Conservation (phyloP, 2,329 filamentous ascomycete species). For the Penicillium janthinellum region DNA sequence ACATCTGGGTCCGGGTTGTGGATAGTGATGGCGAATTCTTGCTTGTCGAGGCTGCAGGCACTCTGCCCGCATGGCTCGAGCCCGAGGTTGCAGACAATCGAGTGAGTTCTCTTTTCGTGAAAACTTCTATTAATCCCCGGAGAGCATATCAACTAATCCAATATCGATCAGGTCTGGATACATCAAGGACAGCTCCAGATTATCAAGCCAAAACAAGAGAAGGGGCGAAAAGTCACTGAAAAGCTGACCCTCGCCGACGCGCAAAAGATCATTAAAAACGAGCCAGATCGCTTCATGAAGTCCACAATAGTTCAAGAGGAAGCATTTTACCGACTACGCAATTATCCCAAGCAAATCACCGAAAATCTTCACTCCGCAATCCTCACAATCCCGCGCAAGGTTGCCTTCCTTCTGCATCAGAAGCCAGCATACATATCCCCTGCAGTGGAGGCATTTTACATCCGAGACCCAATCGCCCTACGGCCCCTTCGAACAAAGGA, state of each 20-base stretch:
- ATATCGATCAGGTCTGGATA: constrained; percentile 70
- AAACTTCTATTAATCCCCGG: background rate
- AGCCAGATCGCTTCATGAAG: constrained; percentile 63
- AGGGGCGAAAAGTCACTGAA: constrained; percentile 38
- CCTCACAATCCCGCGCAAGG: constrained; percentile 74
- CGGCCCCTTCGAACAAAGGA: constrained; percentile 65
- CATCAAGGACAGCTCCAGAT: constrained; percentile 74
- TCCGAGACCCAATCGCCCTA: constrained; percentile 77
- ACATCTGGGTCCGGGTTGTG: constrained; percentile 78
- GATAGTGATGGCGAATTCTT: constrained; percentile 96
- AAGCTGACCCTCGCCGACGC: constrained; percentile 67
- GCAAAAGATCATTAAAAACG: constrained; percentile 59
- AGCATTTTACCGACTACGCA: constrained; percentile 83
- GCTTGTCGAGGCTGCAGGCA: constrained; percentile 87
- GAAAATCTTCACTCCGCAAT: constrained; percentile 75
- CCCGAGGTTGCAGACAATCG: constrained; percentile 86
- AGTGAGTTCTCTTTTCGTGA: constrained; percentile 38
- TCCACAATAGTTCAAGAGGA: constrained; percentile 79
- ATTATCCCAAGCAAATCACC: constrained; percentile 76
- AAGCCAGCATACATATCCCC: constrained; percentile 76
- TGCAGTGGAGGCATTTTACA: constrained; percentile 87
- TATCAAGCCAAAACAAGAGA: constrained; percentile 60
- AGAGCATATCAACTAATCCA: background rate
- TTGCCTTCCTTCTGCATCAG: constrained; percentile 76
- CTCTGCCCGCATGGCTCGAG: constrained; percentile 84